Conservation (phyloP, 2,329 filamentous ascomycete genomes). For the Sordariomycetes sp. region DNA sequence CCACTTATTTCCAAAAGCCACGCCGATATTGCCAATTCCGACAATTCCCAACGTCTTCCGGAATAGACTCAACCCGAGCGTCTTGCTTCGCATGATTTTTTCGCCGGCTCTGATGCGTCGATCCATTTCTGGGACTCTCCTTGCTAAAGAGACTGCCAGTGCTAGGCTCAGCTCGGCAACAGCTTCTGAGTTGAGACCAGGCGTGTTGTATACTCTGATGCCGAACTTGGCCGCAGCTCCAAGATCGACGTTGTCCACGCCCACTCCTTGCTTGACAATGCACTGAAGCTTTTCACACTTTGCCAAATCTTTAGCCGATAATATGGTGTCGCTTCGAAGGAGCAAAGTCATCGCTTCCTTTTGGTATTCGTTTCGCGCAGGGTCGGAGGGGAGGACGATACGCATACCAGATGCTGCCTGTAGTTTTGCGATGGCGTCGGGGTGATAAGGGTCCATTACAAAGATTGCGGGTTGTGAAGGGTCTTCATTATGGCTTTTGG, state of each 20-base stretch:
- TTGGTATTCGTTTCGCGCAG: too few relatives aligned
- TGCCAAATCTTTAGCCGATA: conserved; percentile 25
- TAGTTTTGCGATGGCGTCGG: too few relatives aligned
- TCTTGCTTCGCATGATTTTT: conserved; percentile 22
- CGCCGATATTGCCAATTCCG: conserved; percentile 24
- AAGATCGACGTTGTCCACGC: conserved; percentile 31
- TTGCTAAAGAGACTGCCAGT: conserved; percentile 20
- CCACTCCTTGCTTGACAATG: conserved; percentile 33
- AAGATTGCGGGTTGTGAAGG: too few relatives aligned
- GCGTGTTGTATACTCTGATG: conserved; percentile 32
- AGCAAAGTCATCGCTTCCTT: too few relatives aligned
- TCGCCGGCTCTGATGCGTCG: conserved; percentile 13
- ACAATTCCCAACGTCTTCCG: conserved; percentile 20
- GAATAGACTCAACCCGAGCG: conserved; percentile 21
- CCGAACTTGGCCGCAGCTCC: conserved; percentile 21
- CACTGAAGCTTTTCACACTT: conserved; percentile 24
- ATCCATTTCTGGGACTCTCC: conserved; percentile 17
- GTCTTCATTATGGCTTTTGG: too few relatives aligned
- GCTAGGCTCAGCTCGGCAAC: conserved; percentile 26
- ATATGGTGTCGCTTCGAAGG: conserved; percentile 17
- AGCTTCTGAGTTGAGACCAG: conserved; percentile 27
- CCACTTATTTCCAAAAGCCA: conserved; percentile 18
- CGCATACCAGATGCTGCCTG: too few relatives aligned
- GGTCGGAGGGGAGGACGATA: too few relatives aligned
- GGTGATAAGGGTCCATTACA: too few relatives aligned